Percentiles rank a stretch among this genome's conserved stretches.
These are phyloP conservation scores for Aspergillus sclerotioniger DNA, from an alignment of 495 filamentous ascomycete genomes.

Conservation along the genomic window DNA sequence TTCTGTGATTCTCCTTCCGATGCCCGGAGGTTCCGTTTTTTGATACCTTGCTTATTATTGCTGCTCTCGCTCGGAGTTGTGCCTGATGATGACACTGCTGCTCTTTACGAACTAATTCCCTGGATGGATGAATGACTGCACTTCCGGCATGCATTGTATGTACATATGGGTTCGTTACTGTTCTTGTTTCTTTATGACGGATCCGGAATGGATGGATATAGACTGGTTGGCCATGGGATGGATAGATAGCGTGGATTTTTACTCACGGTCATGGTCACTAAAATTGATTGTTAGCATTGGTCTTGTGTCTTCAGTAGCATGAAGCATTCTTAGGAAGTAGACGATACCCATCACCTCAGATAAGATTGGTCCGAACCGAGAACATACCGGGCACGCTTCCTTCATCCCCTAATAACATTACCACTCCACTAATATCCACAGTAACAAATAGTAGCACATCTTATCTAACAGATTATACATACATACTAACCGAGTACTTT, in stretches of 20 bases:
- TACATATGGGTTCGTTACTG: constrained; percentile 14
- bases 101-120: constrained; percentile 9
- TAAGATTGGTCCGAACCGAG: no score
- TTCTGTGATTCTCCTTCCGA: constrained; percentile 9
- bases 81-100: constrained; percentile 19
- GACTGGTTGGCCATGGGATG: constrained; percentile 21
- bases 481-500: no score
- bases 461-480: no score
- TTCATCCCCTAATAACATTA: no score
- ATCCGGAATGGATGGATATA: constrained; percentile 13
- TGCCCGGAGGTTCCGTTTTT: constrained; percentile 4
- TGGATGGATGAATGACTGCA: constrained; percentile 16
- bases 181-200: constrained; percentile 23
- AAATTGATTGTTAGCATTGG: neutral
- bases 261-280: neutral
- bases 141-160: constrained; percentile 10
- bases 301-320: neutral
- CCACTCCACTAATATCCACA: no score
- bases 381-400: no score
- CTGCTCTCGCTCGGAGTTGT: constrained; percentile 12
- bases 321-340: neutral
- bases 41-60: constrained; percentile 18
- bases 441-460: no score
- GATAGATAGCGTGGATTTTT: constrained; percentile 15
- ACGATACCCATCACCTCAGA: no score